Evolutionary conservation across 2,329 filamentous ascomycete species (phyloP), one percentile per base, ranked within the genome.

Genomic region (Fusarium sp.): DNA sequence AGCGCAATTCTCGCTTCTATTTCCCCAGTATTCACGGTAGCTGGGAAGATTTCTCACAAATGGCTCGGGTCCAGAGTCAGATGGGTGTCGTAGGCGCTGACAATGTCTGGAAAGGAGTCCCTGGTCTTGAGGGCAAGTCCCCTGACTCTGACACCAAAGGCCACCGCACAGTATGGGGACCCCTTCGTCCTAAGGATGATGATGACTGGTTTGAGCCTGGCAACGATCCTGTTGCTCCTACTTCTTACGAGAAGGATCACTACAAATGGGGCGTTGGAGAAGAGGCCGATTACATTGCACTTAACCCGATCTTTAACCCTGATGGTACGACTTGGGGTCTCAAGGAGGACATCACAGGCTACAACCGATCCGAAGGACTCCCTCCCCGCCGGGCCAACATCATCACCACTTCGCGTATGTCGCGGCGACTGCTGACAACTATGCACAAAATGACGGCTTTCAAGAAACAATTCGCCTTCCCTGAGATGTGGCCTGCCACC

Each of bases 401-500:
- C 83, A 96, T 98, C 81, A 96, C 95, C 1, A 92, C 95, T 1
- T 93, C 93, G 2, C 91, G 96, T 60, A 92, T 98, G 84, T 96
- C 93, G 18, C 91, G 91, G 55, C 90, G 90, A 53, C 90, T 98
- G 54, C 87, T 98, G 20, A 86, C 91, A 70, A 92, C 92, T 24
- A 98, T 98, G 96, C 96, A 98, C 85, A 89, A 91, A 63, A 95
- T 98, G 85, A 98, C 95, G 8, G 90, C 91, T 36, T 89, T 94
- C 78, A 92, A 92, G 79, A 95, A 95, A 77, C 93, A 97, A 82
- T 93, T 94, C 73, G 97, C 96, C 85, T 97, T 97, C 81, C 94
- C 95, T 0, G 96, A 98, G 83, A 98, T 98, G 95, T 98, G 94
- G 94, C 94, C 95, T 0, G 92, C 92, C 2, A 96, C 93, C 0